Percentiles rank a stretch among this genome's conserved stretches.
phyloP scores from a whole-genome alignment of 805 yeast species.

The Kodamaea jinghongensis region DNA sequence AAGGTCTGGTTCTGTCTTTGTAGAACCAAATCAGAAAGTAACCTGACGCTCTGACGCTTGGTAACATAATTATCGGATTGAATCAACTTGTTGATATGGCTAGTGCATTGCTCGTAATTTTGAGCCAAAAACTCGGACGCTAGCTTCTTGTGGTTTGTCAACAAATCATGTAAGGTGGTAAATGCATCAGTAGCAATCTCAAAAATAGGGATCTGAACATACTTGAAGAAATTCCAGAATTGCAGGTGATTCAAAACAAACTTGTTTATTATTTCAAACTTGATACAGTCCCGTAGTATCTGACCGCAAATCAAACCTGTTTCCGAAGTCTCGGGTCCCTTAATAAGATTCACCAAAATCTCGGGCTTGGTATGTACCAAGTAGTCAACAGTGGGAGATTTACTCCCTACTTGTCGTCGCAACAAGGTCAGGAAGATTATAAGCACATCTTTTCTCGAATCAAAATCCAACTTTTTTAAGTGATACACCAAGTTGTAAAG shows the following conservation, averaged over 20 bases:
- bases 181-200: slow-evolving; percentile 91
- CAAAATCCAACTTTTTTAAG: slow-evolving; percentile 76
- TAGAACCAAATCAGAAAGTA: slow-evolving; percentile 69
- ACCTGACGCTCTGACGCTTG: slow-evolving; percentile 81
- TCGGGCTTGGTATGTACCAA: slow-evolving; percentile 59
- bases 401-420: slow-evolving; percentile 70
- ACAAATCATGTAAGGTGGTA: slow-evolving; percentile 66
- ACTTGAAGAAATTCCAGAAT: slow-evolving; percentile 82
- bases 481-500: slow-evolving; percentile 58
- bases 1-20: slow-evolving; percentile 67
- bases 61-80: slow-evolving; percentile 84
- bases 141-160: slow-evolving; percentile 65
- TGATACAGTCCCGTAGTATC: slow-evolving; percentile 81
- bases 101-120: slow-evolving; percentile 58
- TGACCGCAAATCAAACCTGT: slow-evolving; percentile 71
- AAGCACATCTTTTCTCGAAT: slow-evolving; percentile 80
- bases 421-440: slow-evolving; percentile 71
- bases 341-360: slow-evolving; percentile 58
- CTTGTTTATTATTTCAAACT: slow-evolving; percentile 66
- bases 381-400: slow-evolving; percentile 87
- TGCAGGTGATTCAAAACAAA: slow-evolving; percentile 56
- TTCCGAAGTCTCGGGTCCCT: slow-evolving; percentile 73
- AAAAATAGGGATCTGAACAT: slow-evolving; percentile 72
- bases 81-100: slow-evolving; percentile 64
- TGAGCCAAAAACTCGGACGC: slow-evolving; percentile 67